Conservation (phyloP, 1,284 basidiomycete genomes). For the Cryptococcus wingfieldii region DNA sequence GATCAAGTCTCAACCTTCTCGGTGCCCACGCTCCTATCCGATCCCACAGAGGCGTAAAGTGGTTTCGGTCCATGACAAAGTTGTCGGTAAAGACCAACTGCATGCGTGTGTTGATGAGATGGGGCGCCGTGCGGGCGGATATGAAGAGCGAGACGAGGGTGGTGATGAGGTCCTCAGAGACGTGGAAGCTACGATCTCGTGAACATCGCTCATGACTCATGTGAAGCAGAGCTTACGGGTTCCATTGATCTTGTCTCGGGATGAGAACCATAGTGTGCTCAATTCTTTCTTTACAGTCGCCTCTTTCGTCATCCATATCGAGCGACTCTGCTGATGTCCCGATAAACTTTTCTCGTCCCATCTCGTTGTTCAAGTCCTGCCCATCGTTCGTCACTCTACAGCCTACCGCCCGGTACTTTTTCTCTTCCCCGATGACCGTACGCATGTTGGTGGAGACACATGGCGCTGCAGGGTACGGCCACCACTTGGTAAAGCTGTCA, state of each 20-base stretch:
- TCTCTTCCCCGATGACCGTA: constrained; percentile 11
- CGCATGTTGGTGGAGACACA: constrained; percentile 34
- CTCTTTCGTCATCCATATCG: constrained; percentile 6
- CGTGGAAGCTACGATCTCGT: constrained; percentile 34
- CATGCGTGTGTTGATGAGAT: constrained; percentile 21
- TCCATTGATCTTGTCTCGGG: constrained; percentile 41
- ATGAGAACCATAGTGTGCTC: constrained; percentile 38
- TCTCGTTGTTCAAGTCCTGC: constrained; percentile 17
- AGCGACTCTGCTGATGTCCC: constrained; percentile 18
- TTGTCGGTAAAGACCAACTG: constrained; percentile 43
- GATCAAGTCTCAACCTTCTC: constrained; percentile 35
- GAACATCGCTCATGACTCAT: neutral
- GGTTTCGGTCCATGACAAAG: constrained; percentile 35
- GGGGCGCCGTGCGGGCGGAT: constrained; percentile 21
- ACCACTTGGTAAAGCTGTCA: constrained; percentile 31
- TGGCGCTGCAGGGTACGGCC: constrained; percentile 39
- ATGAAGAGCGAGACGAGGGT: constrained; percentile 38
- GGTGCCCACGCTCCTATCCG: constrained; percentile 44
- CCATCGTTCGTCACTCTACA: constrained; percentile 31
- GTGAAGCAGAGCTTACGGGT: constrained; percentile 33
- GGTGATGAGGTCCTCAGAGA: constrained; percentile 45
- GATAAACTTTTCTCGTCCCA: constrained; percentile 38
- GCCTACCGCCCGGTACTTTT: constrained; percentile 14
- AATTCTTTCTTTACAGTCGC: constrained; percentile 20
- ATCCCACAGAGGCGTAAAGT: constrained; percentile 43